Evolutionary conservation across 306 rosid genomes (phyloP).

Genomic region (Dryas alaskensis): DNA sequence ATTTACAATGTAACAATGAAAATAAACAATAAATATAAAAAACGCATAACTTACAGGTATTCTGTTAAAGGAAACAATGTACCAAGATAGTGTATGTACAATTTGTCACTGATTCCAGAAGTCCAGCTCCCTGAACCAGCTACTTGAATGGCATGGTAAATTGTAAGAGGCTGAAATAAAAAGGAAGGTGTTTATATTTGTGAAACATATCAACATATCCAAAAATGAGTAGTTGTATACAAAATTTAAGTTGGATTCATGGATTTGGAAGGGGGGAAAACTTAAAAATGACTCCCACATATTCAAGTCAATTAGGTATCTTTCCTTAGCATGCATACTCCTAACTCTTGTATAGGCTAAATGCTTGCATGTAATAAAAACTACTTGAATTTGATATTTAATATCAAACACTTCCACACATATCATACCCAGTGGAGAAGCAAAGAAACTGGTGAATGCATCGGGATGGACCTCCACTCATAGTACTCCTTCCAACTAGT

Average conservation of each 20-base stretch:
- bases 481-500: slow-evolving; percentile 72
- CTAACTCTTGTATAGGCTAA: not conserved
- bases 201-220: not conserved
- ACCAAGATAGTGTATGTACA: slow-evolving; percentile 88
- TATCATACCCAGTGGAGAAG: slow-evolving; percentile 88
- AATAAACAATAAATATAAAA: not conserved
- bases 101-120: slow-evolving; percentile 43
- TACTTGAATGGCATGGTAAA: slow-evolving; percentile 62
- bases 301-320: not conserved
- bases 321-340: not conserved
- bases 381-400: not conserved
- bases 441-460: slow-evolving; percentile 75
- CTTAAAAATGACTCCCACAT: not conserved
- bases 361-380: not conserved
- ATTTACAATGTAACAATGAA: slow-evolving; percentile 10
- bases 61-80: slow-evolving; percentile 20
- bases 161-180: slow-evolving; percentile 71
- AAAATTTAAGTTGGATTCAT: slow-evolving; percentile 3
- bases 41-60: not conserved
- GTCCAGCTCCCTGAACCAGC: slow-evolving; percentile 45
- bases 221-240: not conserved
- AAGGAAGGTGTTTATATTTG: not conserved
- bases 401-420: slow-evolving; percentile 16
- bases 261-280: not conserved
- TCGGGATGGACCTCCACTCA: slow-evolving; percentile 77